These are phyloP conservation scores for Boletus sp. DNA, from an alignment of 1,284 basidiomycete species.

Conservation along the genomic window DNA sequence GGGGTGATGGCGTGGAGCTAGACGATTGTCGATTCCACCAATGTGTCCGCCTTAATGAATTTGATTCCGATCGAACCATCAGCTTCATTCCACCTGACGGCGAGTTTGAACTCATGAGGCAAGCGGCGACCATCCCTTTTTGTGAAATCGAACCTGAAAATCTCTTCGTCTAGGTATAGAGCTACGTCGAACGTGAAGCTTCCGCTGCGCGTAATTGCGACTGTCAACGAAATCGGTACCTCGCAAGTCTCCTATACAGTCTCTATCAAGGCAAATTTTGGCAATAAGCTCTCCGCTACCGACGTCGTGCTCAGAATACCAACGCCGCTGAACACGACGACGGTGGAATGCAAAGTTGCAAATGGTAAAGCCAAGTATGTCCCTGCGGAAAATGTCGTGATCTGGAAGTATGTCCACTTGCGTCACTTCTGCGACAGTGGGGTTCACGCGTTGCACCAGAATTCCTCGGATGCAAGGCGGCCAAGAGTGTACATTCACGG, in stretches of 20 bases:
- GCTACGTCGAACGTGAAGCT: conserved; percentile 94
- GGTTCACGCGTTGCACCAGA: conserved; percentile 41
- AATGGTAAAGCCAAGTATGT: conserved; percentile 97
- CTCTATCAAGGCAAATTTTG: conserved; percentile 86
- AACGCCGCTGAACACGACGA: conserved; percentile 91
- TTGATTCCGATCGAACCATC: conserved; percentile 90
- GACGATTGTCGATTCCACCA: conserved; percentile 99
- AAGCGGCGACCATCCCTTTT: conserved; percentile 10
- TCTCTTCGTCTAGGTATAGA: conserved; percentile 66
- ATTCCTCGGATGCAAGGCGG: conserved; percentile 91
- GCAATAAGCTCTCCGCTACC: conserved; percentile 88
- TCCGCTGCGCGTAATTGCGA: conserved; percentile 86
- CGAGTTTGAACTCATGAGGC: conserved; percentile 98
- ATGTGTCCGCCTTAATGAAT: conserved; percentile 92
- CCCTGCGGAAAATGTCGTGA: conserved; percentile 89
- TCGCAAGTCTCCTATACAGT: conserved; percentile 89
- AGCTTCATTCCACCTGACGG: conserved; percentile 98
- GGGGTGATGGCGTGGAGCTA: conserved; percentile 82
- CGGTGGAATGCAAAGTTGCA: conserved; percentile 86
- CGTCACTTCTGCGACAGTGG: background rate
- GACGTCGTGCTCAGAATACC: conserved; percentile 93
- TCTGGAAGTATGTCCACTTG: conserved; percentile 87
- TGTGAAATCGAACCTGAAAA: conserved; percentile 4
- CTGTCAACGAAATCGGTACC: conserved; percentile 90
- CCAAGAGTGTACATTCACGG: conserved; percentile 84